Conservation (phyloP, 306 rosid genomes). For the Lathyrus sativus region DNA sequence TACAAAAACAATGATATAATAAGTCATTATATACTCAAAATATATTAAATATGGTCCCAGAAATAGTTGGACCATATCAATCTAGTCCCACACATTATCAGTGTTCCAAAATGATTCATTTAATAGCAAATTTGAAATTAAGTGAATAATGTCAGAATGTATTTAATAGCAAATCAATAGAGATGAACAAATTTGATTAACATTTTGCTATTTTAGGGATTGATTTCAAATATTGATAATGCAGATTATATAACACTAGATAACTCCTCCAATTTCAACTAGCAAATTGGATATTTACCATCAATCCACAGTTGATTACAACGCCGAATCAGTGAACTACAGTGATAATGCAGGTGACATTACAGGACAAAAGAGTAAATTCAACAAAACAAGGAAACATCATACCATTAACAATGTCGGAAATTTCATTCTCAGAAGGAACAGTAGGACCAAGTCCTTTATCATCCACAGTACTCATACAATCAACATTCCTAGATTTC, state of each 20-base stretch:
- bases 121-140: background rate
- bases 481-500: conserved; percentile 29
- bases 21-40: background rate
- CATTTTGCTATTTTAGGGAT: background rate
- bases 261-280: background rate
- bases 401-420: conserved; percentile 33
- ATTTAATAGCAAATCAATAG: background rate
- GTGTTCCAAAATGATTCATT: background rate
- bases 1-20: background rate
- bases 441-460: conserved; percentile 4
- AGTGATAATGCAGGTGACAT: conserved; percentile 2
- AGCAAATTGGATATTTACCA: background rate
- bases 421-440: conserved; percentile 29
- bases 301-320: conserved; percentile 2
- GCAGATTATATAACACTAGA: no score
- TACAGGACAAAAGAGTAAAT: conserved; percentile 2
- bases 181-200: background rate
- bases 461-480: conserved; percentile 35
- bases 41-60: background rate
- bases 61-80: background rate
- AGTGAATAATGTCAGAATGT: background rate
- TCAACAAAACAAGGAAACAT: conserved; percentile 11
- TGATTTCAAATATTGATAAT: background rate
- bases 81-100: background rate
- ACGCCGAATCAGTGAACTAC: background rate